A percentile compares a stretch with the other conserved stretches of the same genome.
These are phyloP conservation scores for Pseudocercospora fuligena DNA, from an alignment of 2,329 filamentous ascomycete species.

Conservation along the genomic window DNA sequence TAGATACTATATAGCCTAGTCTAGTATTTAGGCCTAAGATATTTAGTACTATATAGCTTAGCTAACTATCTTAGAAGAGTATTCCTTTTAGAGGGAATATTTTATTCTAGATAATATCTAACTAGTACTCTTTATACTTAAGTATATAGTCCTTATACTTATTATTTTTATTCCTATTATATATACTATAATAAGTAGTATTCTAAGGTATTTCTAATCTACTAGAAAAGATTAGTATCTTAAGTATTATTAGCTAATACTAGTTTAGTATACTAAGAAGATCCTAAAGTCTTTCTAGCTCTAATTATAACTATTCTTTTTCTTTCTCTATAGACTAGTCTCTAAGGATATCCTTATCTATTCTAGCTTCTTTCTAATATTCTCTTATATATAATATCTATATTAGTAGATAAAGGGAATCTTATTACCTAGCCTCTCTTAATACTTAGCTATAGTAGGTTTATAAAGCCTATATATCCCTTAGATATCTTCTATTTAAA, in stretches of 20 bases:
- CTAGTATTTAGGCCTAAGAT: conserved; percentile 1
- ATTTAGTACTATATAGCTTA: conserved; percentile 5
- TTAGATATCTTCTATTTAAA: background rate
- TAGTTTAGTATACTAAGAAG: no score
- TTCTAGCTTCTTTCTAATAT: conserved; percentile 13
- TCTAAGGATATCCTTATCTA: no score
- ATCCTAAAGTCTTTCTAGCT: no score
- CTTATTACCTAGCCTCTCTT: background rate
- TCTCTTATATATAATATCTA: conserved; percentile 9
- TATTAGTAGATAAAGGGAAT: conserved; percentile 12
- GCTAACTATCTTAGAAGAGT: conserved; percentile 5
- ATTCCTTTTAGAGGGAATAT: background rate
- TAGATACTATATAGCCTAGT: background rate
- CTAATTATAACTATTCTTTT: conserved; percentile 8
- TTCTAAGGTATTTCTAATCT: no score
- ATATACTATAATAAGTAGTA: background rate
- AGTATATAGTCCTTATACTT: background rate
- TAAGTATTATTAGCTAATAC: conserved; percentile 9
- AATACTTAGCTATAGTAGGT: conserved; percentile 11
- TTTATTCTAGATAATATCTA: conserved; percentile 3
- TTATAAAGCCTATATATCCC: background rate
- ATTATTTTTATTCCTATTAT: conserved; percentile 2
- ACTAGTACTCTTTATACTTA: background rate
- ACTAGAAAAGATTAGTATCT: conserved; percentile 1
- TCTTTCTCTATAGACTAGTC: conserved; percentile 7